Base-by-base conservation (phyloP, 2,329 filamentous ascomycete species). In the Pseudofabraea citricarpa region DNA sequence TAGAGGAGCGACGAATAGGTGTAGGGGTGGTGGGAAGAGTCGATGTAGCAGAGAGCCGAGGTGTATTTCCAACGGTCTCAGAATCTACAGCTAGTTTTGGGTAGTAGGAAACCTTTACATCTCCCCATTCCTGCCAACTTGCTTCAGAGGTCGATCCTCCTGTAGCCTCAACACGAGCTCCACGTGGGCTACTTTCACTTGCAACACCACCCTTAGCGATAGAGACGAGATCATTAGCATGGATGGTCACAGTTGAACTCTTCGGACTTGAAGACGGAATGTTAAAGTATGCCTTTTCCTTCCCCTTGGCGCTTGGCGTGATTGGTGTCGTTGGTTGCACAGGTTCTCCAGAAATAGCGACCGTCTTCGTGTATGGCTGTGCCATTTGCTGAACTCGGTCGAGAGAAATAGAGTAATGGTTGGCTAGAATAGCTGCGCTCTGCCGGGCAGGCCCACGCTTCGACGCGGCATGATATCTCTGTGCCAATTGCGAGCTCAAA, bases 381-480 rank as follows among this genome's bases (percentile, higher is more conserved):
- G 91, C 84, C 41, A 98, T 72, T 64, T 88, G 87, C 52, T 90
- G 85, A 41, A 98, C 79, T 54, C 86, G 85, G 49, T 96, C 90
- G 5, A 86, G 70, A 49, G 83, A 77, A 53, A 86, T 83, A 55
- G 85, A 83, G 65, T 86, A 98, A 65, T 98, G 93, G 50, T 90
- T 90, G 19, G 83, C 79, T 40, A 96, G 72, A 38, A 96, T 70
- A 22, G 82, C 81, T 31, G 80, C 78, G 59, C 87, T 86, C 35
- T 83, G 74, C 37, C 79, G 77, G 20, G 74, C 77, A 12, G 81
- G 73, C 46, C 78, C 79, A 36, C 89, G 82, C 65, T 90, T 89
- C 48, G 93, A 83, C 15, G 90, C 90, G 8, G 87, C 89, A 64
- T 95, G 86, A 56, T 96, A 98, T 55, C 93, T 81, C 66, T 96